Evolutionary conservation across 345 rosid genomes (phyloP).

Genomic region (Raphanus sativus): DNA sequence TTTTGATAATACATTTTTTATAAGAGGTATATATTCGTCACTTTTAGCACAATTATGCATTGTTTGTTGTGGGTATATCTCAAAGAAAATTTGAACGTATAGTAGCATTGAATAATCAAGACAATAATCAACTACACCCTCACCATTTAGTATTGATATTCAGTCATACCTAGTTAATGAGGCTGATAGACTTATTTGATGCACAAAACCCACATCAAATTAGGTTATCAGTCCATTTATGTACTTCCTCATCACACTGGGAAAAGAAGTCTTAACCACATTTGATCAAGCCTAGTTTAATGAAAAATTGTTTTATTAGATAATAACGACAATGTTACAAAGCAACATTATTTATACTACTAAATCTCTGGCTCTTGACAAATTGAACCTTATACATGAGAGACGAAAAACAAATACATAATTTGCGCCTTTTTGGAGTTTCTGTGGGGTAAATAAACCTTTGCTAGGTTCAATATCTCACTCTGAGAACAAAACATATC

Average conservation of each 20-base stretch:
- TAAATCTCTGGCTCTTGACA: constrained; percentile 5
- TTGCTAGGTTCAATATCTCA: constrained; percentile 13
- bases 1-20: not conserved
- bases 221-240: not conserved
- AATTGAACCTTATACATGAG: constrained; percentile 19
- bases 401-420: constrained; percentile 30
- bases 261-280: not conserved
- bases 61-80: not conserved
- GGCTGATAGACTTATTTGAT: not conserved
- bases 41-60: not conserved
- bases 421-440: constrained; percentile 7
- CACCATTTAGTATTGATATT: not conserved
- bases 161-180: not conserved
- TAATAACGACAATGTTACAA: not conserved
- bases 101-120: not conserved
- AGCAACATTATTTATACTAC: not conserved
- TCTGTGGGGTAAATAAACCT: constrained; percentile 16
- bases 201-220: not conserved
- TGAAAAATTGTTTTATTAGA: not conserved
- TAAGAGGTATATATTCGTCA: not conserved
- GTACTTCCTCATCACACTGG: not conserved
- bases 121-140: not conserved
- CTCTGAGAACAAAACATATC: constrained; percentile 25
- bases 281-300: not conserved
- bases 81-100: not conserved